These are phyloP conservation scores for Heracleum sosnowskyi DNA, from an alignment of 129 eudicot species.

Conservation along the genomic window DNA sequence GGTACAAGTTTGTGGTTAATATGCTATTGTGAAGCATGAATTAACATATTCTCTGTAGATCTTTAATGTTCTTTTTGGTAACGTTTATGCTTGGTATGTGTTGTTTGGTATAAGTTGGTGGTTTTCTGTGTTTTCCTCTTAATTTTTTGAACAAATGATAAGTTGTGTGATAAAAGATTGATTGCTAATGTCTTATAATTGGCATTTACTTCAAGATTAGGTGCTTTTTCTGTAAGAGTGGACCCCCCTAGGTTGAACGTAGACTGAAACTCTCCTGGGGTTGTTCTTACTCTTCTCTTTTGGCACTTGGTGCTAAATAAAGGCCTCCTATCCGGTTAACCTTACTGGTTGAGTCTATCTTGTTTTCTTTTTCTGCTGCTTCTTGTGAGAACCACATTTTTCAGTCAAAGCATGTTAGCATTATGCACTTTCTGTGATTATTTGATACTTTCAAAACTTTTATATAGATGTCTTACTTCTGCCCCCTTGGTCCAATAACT, in stretches of 20 bases:
- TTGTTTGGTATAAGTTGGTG: neutral
- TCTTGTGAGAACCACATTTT: neutral
- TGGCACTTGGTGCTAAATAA: neutral
- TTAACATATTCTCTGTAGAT: neutral
- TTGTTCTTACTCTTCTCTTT: neutral
- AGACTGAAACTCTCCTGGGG: neutral
- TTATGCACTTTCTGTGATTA: neutral
- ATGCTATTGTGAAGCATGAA: neutral
- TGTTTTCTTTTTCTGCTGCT: neutral
- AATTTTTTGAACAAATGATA: neutral
- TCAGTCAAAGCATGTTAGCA: neutral
- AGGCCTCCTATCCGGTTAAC: neutral
- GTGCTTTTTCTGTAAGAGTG: neutral
- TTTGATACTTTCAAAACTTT: neutral
- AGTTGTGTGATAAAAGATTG: neutral
- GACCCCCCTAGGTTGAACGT: neutral
- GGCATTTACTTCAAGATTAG: neutral
- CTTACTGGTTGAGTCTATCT: neutral
- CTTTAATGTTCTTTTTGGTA: neutral
- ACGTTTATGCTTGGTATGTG: neutral
- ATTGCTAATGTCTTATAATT: neutral
- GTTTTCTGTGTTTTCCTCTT: neutral
- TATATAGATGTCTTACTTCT: neutral
- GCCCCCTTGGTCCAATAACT: neutral
- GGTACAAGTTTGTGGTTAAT: neutral